Base-by-base conservation (phyloP, 352 stramenopile species). In the Globisporangium okanoganense region DNA sequence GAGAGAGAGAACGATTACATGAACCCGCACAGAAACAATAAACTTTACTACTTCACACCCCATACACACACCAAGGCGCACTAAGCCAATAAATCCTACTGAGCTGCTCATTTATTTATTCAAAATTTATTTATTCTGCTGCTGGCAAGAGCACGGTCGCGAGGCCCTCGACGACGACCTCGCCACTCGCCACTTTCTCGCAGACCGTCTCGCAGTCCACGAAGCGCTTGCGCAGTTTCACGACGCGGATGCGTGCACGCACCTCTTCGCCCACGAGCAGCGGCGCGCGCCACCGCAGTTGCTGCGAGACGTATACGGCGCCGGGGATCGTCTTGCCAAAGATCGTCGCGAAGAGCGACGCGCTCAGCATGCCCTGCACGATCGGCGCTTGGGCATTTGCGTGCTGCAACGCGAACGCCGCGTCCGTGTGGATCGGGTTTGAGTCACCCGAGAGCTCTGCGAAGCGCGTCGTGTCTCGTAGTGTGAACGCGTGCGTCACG, bases 321-420 rank as follows among this genome's bases (percentile, higher is more conserved):
- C 85, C 85, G 0, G 85, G 85, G 57, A 93, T 76, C 27, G 75
- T 78, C 24, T 70, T 70, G 25, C 83, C 85, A 53, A 94, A 93
- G 64, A 94, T 90, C 25, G 85, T 90, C 29, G 85, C 83, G 56
- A 94, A 93, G 20, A 94, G 80, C 61, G 81, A 88, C 36, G 79
- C 77, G 25, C 70, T 89, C 22, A 94, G 76, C 56, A 93, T 82
- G n/a, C 85, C 85, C 59, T 94, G 82, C 35, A 94, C 85, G 29
- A 94, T 71, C 0, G 82, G 81, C 38, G 75, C 72, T 9, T 35
- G 52, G 25, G 72, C 55, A 5, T 65, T 62, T 9, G 63, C 55
- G n/a, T 70, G 48, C 44, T 75, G 36, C 0, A 54, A 27, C 0
- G 75, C 73, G 31, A 79, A 81, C 0, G 35, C 58, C 2, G 75